These are phyloP conservation scores for Puccinia triticina DNA, from an alignment of 1,284 basidiomycete species.

Conservation along the genomic window DNA sequence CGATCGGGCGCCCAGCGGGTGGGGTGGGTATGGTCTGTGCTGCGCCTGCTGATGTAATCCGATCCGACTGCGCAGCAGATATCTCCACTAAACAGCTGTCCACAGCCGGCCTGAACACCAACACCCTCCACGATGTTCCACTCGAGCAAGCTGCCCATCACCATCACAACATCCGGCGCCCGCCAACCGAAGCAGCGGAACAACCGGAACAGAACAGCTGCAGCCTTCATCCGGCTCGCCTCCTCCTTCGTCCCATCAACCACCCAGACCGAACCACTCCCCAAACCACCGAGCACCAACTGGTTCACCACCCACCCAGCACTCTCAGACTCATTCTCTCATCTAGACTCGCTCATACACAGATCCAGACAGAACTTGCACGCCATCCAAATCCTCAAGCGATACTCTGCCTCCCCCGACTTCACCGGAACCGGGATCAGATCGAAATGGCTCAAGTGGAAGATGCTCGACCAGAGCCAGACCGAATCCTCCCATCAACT, in stretches of 20 bases:
- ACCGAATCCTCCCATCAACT: neutral
- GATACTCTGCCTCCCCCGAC: slow-evolving; percentile 13
- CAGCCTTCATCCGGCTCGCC: neutral
- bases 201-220: neutral
- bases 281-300: slow-evolving; percentile 43
- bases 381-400: slow-evolving; percentile 1
- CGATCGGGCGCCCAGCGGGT: too few relatives aligned
- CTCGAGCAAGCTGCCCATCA: neutral
- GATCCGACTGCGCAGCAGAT: too few relatives aligned
- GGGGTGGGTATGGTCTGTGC: too few relatives aligned
- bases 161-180: too few relatives aligned
- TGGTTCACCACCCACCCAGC: slow-evolving; percentile 44
- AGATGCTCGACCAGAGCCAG: slow-evolving; percentile 2
- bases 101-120: too few relatives aligned
- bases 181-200: neutral
- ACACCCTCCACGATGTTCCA: neutral
- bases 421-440: slow-evolving; percentile 36
- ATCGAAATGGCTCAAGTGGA: slow-evolving; percentile 39
- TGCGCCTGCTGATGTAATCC: too few relatives aligned
- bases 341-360: slow-evolving; percentile 36
- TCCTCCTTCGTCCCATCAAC: slow-evolving; percentile 21
- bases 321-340: slow-evolving; percentile 35
- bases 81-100: too few relatives aligned
- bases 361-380: slow-evolving; percentile 9
- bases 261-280: slow-evolving; percentile 3